Evolutionary conservation across 768 basidiomycete genomes (phyloP), one percentile per base, ranked within the genome.

Genomic region (Mycena capillaripes): DNA sequence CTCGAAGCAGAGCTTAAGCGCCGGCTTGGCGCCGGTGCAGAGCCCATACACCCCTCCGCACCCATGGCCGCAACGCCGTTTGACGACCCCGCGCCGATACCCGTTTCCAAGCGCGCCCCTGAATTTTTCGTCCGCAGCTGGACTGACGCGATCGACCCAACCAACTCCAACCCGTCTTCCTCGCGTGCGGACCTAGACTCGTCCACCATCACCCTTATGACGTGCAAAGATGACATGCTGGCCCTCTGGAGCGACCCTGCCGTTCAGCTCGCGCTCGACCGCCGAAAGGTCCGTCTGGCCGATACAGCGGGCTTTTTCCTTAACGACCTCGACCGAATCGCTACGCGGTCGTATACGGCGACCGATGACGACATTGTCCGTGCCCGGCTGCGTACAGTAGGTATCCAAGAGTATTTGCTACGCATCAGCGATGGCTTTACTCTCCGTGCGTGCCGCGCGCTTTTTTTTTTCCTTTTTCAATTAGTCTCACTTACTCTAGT

Each of bases 291-390:
- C 25, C 84, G 86, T 30, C 79, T 93, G 38, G 89, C 89, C 30
- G 92, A 93, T 69, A 87, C 90, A 0, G 88, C 92, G 3, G 89
- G 88, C 62, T 94, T 94, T 77, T 95, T 95, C 80, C 80, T 95
- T 73, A 87, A 92, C 75, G 89, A 93, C 70, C 78, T 94, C 17
- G 87, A 88, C 48, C 90, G 93, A 17, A 90, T 95, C 10, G 89
- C 92, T 1, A 81, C 82, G 27, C 85, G 85, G 6, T 84, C 88
- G 69, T 95, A 93, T 75, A 82, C 84, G 61, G 93, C 92, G 23
- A 88, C 88, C 2, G 93, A 95, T 77, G 89, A 92, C 59, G 93
- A 94, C 78, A 89, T 94, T 73, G 86, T 95, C 9, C 87, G 92
- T 16, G 91, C 93, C 0, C 86, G 93, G 16, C 80, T 94, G 32